A percentile compares a stretch with the other conserved stretches of the same genome.
Conservation (phyloP, 768 basidiomycete genomes). For the Tulasnella sp. region DNA sequence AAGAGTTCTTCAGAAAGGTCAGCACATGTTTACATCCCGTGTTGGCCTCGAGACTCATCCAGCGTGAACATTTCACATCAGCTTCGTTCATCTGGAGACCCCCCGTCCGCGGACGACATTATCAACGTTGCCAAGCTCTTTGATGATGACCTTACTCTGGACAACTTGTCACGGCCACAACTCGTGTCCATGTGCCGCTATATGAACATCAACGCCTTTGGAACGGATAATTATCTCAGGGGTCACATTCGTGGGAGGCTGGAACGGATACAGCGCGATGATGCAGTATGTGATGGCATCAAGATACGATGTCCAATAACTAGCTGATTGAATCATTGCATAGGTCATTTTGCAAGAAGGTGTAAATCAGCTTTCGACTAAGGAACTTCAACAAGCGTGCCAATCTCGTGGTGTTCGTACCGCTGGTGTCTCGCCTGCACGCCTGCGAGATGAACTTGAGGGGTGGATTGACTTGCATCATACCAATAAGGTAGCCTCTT, state of each 20-base stretch:
- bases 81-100: slow-evolving; percentile 92
- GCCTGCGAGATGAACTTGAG: slow-evolving; percentile 77
- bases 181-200: slow-evolving; percentile 95
- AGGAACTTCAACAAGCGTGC: slow-evolving; percentile 86
- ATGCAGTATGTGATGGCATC: slow-evolving; percentile 40
- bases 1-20: slow-evolving; percentile 98
- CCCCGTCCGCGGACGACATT: slow-evolving; percentile 77
- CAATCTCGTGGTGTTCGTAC: slow-evolving; percentile 92
- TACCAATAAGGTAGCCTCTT: slow-evolving; percentile 49
- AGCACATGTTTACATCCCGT: slow-evolving; percentile 10
- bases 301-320: neutral
- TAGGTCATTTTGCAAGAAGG: slow-evolving; percentile 82
- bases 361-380: slow-evolving; percentile 78
- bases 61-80: slow-evolving; percentile 23
- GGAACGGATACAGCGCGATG: slow-evolving; percentile 75
- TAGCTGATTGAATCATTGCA: neutral
- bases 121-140: slow-evolving; percentile 94
- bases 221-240: slow-evolving; percentile 96
- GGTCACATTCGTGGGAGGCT: slow-evolving; percentile 80
- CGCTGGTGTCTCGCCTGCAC: slow-evolving; percentile 72
- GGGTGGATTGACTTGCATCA: slow-evolving; percentile 92
- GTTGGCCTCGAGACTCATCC: neutral
- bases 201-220: slow-evolving; percentile 97
- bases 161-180: slow-evolving; percentile 97
- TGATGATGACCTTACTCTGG: slow-evolving; percentile 93